These are phyloP conservation scores for Pseudomonodictys pantanalensis DNA, from an alignment of 495 filamentous ascomycete species.

Conservation along the genomic window DNA sequence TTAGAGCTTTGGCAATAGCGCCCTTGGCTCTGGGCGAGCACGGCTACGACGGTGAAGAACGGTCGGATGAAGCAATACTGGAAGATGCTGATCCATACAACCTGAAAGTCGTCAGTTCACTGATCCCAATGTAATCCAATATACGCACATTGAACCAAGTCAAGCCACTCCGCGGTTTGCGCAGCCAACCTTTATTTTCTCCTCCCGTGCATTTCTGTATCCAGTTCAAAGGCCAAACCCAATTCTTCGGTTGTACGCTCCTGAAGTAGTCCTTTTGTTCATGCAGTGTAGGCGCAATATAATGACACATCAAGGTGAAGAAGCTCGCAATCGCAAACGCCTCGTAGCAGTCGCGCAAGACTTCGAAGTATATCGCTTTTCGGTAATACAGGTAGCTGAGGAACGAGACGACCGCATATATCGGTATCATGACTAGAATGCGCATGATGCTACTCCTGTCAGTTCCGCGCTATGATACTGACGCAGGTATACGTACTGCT, in stretches of 20 bases:
- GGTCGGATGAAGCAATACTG: conserved; percentile 89
- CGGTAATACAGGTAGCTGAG: conserved; percentile 74
- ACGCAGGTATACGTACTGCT: conserved; percentile 54
- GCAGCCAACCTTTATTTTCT: conserved; percentile 58
- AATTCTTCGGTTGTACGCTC: conserved; percentile 61
- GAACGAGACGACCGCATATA: conserved; percentile 77
- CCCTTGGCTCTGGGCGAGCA: conserved; percentile 64
- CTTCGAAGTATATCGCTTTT: conserved; percentile 77
- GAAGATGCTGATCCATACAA: conserved; percentile 83
- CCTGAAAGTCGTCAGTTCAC: conserved; percentile 42
- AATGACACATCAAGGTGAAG: conserved; percentile 84
- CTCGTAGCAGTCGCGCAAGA: conserved; percentile 84
- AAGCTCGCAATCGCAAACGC: conserved; percentile 89
- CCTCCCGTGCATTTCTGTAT: conserved; percentile 67
- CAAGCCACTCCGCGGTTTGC: conserved; percentile 75
- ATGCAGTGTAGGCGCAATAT: conserved; percentile 75
- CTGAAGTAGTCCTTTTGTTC: conserved; percentile 88
- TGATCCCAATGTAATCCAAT: background rate
- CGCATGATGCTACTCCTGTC: conserved; percentile 64
- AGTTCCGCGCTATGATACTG: background rate
- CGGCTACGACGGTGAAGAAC: conserved; percentile 77
- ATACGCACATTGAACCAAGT: conserved; percentile 78
- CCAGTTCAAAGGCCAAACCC: conserved; percentile 74
- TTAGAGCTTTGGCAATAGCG: conserved; percentile 77
- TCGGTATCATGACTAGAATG: conserved; percentile 85